Percentiles rank a stretch among this genome's conserved stretches.
These are phyloP conservation scores for Fusarium irregulare DNA, from an alignment of 2,329 filamentous ascomycete genomes.

Conservation along the genomic window DNA sequence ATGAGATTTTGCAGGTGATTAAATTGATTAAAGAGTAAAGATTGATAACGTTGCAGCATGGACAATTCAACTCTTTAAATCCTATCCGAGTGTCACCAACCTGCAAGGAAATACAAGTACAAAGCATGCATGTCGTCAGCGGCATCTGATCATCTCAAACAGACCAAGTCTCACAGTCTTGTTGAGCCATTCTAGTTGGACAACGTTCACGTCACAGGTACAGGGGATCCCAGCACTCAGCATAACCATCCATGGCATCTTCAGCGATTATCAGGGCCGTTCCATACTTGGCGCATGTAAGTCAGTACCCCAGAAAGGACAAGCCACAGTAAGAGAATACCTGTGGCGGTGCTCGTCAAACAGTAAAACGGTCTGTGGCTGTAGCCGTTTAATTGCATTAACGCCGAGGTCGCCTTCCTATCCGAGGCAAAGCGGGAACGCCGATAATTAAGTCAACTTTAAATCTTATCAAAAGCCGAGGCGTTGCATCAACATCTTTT, in stretches of 20 bases:
- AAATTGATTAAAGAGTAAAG: not conserved
- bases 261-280: slow-evolving; percentile 9
- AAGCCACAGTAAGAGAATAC: slow-evolving; percentile 1
- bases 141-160: slow-evolving; percentile 32
- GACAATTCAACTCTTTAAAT: slow-evolving; percentile 19
- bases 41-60: not conserved
- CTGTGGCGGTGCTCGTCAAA: not conserved
- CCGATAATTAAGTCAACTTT: slow-evolving; percentile 27
- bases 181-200: slow-evolving; percentile 33
- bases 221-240: slow-evolving; percentile 21
- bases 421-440: slow-evolving; percentile 41
- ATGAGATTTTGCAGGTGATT: not conserved
- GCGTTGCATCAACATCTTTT: slow-evolving; percentile 12
- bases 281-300: slow-evolving; percentile 4
- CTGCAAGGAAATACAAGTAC: slow-evolving; percentile 23
- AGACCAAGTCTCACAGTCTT: slow-evolving; percentile 28
- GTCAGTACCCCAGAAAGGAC: not conserved
- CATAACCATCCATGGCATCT: not conserved
- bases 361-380: not conserved
- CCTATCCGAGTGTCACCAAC: not conserved
- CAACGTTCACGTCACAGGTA: slow-evolving; percentile 33
- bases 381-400: slow-evolving; percentile 36
- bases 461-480: slow-evolving; percentile 32
- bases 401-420: slow-evolving; percentile 32
- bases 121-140: slow-evolving; percentile 37